Percentiles rank a stretch among this genome's conserved stretches.
Conservation (phyloP, 108 stramenopile genomes). For the Pseudonitzschia delicatissima region DNA sequence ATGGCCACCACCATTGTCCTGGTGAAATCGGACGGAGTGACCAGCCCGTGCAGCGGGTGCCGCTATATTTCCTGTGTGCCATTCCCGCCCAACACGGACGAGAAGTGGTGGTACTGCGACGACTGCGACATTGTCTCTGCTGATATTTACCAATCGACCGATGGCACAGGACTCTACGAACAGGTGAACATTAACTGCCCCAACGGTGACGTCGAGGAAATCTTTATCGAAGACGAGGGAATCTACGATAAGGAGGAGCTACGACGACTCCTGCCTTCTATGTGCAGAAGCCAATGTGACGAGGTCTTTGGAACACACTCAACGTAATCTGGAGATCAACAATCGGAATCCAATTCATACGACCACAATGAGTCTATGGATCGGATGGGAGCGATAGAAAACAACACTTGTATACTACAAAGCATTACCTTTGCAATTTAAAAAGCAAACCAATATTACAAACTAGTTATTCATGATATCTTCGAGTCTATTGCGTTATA, state of each 20-base stretch:
- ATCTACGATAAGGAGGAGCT: constrained; percentile 51
- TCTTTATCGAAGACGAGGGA: constrained; percentile 45
- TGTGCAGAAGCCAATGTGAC: constrained; percentile 60
- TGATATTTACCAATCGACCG: constrained; percentile 15
- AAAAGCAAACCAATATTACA: no score
- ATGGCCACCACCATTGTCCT: constrained; percentile 65
- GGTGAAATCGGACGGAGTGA: constrained; percentile 51
- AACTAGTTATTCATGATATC: no score
- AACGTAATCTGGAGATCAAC: no score
- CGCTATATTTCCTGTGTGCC: constrained; percentile 80
- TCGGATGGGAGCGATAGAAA: no score
- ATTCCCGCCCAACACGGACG: constrained; percentile 64
- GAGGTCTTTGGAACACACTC: constrained; percentile 57
- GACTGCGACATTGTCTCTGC: constrained; percentile 68
- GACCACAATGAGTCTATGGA: no score
- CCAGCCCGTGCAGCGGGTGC: constrained; percentile 69
- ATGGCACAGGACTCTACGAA: constrained; percentile 20
- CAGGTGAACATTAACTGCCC: constrained; percentile 43
- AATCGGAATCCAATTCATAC: no score
- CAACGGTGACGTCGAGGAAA: constrained; percentile 54
- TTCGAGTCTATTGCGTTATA: no score
- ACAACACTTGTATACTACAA: no score
- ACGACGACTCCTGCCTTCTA: constrained; percentile 47
- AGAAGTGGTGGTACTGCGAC: constrained; percentile 93
- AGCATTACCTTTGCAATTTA: no score